Conservation (phyloP, 257 asterid genomes). For the Nicotiana benthamiana region DNA sequence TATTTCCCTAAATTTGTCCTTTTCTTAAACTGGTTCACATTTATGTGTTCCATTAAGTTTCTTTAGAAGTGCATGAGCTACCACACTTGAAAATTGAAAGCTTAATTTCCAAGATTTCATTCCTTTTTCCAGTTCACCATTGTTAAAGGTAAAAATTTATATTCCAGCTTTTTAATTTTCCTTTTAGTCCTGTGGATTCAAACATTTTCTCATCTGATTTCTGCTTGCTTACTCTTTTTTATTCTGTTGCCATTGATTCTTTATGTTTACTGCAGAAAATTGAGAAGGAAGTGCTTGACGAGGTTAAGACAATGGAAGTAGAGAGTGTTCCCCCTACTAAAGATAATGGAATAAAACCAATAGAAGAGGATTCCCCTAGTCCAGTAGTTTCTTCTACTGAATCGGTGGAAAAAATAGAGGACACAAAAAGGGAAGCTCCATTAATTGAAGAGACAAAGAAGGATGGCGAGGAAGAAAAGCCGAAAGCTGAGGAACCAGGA, state of each 20-base stretch:
- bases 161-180: not conserved
- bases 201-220: not conserved
- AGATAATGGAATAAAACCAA: slow-evolving; percentile 21
- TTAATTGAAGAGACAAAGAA: not conserved
- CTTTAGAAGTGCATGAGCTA: not conserved
- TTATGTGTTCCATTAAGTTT: not conserved
- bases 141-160: not conserved
- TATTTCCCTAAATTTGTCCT: not conserved
- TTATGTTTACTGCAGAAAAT: slow-evolving; percentile 31
- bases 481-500: not conserved
- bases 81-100: not conserved
- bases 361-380: slow-evolving; percentile 22
- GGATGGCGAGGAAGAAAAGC: not conserved
- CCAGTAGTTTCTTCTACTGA: slow-evolving; percentile 22
- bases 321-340: slow-evolving; percentile 22
- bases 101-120: not conserved
- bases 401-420: slow-evolving; percentile 18
- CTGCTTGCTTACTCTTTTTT: not conserved
- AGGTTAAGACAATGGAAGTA: slow-evolving; percentile 28
- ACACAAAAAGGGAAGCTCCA: not conserved
- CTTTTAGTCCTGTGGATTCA: not conserved
- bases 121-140: not conserved
- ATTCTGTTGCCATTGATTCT: not conserved
- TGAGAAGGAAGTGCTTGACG: slow-evolving; percentile 38
- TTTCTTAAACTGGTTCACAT: not conserved